phyloP scores from a whole-genome alignment of 257 asterid genomes.

The Phtheirospermum japonicum region DNA sequence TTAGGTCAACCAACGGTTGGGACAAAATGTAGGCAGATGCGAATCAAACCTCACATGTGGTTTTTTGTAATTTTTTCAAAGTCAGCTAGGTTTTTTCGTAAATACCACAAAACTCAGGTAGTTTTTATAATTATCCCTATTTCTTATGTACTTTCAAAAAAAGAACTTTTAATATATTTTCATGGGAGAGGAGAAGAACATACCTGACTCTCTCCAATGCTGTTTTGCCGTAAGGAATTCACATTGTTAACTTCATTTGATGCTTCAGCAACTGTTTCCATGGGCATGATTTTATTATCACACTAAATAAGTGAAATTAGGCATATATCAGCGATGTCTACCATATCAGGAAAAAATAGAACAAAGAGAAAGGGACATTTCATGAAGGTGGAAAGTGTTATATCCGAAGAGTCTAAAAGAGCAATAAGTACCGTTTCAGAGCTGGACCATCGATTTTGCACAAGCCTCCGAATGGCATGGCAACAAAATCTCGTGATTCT shows the following conservation, averaged over 20 bases:
- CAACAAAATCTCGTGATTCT: constrained; percentile 26
- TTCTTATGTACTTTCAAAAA: not conserved
- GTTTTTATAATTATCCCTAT: not conserved
- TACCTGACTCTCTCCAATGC: constrained; percentile 31
- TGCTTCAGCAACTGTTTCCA: constrained; percentile 26
- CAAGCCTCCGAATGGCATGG: too few relatives aligned
- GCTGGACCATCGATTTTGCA: constrained; percentile 27
- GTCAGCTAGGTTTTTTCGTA: too few relatives aligned
- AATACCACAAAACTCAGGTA: too few relatives aligned
- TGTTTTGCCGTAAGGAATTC: constrained; percentile 9
- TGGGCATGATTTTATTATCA: constrained; percentile 20
- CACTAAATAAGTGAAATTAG: constrained; percentile 32
- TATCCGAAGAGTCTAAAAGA: not conserved
- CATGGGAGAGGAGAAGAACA: constrained; percentile 21
- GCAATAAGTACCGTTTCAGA: constrained; percentile 43
- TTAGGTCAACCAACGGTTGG: too few relatives aligned
- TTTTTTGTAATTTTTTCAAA: too few relatives aligned
- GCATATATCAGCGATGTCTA: not conserved
- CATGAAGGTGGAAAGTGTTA: not conserved
- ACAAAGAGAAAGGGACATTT: constrained; percentile 1
- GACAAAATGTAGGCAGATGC: too few relatives aligned
- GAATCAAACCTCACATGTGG: too few relatives aligned
- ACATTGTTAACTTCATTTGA: constrained; percentile 4
- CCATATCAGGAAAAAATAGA: constrained; percentile 15
- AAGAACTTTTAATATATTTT: not conserved